Evolutionary conservation across 768 basidiomycete genomes (phyloP).

Genomic region (Podaxis carcinomalis): DNA sequence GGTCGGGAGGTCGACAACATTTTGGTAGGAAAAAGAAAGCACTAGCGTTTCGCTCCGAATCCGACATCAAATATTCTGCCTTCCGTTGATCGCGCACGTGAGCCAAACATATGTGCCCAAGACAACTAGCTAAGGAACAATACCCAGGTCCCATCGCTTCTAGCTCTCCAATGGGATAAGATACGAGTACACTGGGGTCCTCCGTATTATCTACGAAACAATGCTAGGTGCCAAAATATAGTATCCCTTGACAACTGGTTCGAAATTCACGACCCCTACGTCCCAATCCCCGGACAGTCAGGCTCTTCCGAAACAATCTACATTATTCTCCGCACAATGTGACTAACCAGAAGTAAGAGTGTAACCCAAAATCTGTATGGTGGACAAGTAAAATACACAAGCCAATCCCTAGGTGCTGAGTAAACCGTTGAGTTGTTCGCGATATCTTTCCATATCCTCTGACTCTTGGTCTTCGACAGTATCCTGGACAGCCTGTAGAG

Average conservation of each 20-base stretch:
- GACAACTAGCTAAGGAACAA: slow-evolving; percentile 3
- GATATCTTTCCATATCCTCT: slow-evolving; percentile 89
- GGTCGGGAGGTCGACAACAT: slow-evolving; percentile 61
- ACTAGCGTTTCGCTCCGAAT: slow-evolving; percentile 10
- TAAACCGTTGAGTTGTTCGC: slow-evolving; percentile 83
- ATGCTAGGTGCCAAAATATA: no score
- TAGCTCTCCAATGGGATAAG: slow-evolving; percentile 7
- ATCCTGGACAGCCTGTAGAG: slow-evolving; percentile 51
- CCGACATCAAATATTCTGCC: slow-evolving; percentile 3
- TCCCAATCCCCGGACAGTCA: no score
- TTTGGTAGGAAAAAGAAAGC: slow-evolving; percentile 18
- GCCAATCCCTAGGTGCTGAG: slow-evolving; percentile 47
- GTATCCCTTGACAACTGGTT: no score
- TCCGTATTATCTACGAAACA: neutral
- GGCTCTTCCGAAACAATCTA: no score
- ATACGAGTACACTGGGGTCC: slow-evolving; percentile 3
- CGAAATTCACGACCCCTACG: no score
- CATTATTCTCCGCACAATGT: neutral
- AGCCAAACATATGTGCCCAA: neutral
- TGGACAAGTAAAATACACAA: slow-evolving; percentile 1
- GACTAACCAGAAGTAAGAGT: neutral
- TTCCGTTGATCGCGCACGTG: slow-evolving; percentile 15
- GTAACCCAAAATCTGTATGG: neutral
- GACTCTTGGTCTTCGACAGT: slow-evolving; percentile 74
- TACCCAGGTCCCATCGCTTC: neutral